Evolutionary conservation across 768 basidiomycete genomes (phyloP), one percentile per base, ranked within the genome.

Genomic region (Fistulinella prunicolor): DNA sequence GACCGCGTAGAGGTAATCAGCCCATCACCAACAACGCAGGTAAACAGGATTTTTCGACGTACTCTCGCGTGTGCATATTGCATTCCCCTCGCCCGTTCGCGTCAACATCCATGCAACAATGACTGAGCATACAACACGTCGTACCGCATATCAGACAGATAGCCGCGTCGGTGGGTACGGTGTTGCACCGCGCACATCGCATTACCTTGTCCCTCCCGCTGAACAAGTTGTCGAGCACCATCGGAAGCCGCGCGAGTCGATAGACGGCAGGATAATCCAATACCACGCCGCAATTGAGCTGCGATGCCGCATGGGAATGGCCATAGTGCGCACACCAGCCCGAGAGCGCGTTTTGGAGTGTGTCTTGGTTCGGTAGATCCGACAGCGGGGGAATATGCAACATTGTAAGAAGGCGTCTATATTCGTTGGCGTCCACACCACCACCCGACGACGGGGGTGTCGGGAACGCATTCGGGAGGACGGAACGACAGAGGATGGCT

Each of bases 11-110:
- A 6, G 7, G 12, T 6, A 34, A 10, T 5, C 26, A 28, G 26
- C 30, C 6, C 30, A 4, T 32, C 13, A 10, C 6, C 30, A 12
- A 32, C 7, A 14, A 8, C 9, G 13, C n/a, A n/a, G n/a, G n/a
- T n/a, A n/a, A n/a, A n/a, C n/a, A n/a, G n/a, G n/a, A n/a, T n/a
- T n/a, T n/a, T n/a, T n/a, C n/a, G 7, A 83, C 93, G 62, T 62
- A 96, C 95, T 90, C 87, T 78, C 93, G 77, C 42, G 86, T 89
- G 63, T 98, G 96, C 76, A 89, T 81, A 64, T 97, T 99, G 65
- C 94, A 97, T 62, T 99, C 95, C 23, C 95, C 96, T 21, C 85
- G 73, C 34, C 73, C 70, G 20, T 55, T 72, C 14, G 76, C 73
- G 16, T 73, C 76, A 42, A 67, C 58, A 53, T 93, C 92, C 55